These are phyloP conservation scores for Backusella circina DNA, from an alignment of 192 early-diverging fungal genomes.

Conservation along the genomic window DNA sequence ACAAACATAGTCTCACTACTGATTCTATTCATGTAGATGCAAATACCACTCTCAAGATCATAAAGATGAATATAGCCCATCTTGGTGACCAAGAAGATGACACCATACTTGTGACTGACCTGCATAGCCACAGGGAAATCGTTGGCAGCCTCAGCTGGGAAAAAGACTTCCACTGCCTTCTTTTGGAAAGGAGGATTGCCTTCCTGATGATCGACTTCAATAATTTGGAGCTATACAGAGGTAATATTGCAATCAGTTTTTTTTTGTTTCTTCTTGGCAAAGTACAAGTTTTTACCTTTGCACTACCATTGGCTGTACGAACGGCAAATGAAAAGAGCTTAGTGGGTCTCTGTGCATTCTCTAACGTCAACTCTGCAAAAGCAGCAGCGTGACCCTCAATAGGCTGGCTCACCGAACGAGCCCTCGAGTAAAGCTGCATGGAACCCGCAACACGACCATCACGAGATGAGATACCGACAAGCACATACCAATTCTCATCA, in stretches of 20 bases:
- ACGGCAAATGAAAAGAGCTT: constrained; percentile 94
- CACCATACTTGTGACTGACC: constrained; percentile 88
- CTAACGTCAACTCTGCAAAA: constrained; percentile 87
- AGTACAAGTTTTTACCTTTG: constrained; percentile 56
- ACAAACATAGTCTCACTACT: constrained; percentile 98
- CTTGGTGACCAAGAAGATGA: constrained; percentile 96
- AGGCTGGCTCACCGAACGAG: constrained; percentile 86
- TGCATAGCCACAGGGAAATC: constrained; percentile 99
- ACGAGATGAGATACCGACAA: constrained; percentile 92
- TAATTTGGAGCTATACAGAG: constrained; percentile 73
- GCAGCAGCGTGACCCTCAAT: constrained; percentile 97
- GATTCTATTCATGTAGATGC: constrained; percentile 98
- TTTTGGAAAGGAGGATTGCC: constrained; percentile 89
- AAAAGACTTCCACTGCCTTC: constrained; percentile 88
- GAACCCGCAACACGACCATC: constrained; percentile 88
- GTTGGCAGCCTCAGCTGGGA: constrained; percentile 91
- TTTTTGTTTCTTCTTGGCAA: not conserved
- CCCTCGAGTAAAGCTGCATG: constrained; percentile 97
- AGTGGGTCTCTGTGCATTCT: constrained; percentile 69
- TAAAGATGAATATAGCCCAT: constrained; percentile 97
- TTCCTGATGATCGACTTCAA: constrained; percentile 95
- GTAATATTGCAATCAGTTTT: not conserved
- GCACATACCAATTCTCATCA: constrained; percentile 92
- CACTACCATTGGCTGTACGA: constrained; percentile 64
- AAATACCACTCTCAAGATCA: constrained; percentile 91